A percentile compares a stretch with the other conserved stretches of the same genome.
phyloP scores from a whole-genome alignment of 257 asterid species.

The Nicotiana noctiflora region DNA sequence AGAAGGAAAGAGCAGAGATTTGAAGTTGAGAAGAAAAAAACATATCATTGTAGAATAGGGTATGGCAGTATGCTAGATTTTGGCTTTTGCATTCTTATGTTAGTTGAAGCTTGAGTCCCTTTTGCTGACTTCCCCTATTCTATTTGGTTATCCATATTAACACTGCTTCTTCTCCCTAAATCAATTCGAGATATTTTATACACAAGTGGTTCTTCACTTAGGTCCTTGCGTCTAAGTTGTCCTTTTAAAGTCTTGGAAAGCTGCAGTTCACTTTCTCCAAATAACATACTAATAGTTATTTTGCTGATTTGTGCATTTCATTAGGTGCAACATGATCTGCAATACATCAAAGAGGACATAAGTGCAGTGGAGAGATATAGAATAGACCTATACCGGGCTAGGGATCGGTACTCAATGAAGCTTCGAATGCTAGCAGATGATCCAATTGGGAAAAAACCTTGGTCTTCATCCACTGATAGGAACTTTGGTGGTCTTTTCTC shows the following conservation, averaged over 20 bases:
- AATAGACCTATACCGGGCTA: constrained; percentile 57
- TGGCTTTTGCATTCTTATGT: neutral
- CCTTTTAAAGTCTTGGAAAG: neutral
- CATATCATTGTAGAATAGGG: neutral
- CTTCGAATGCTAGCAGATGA: constrained; percentile 51
- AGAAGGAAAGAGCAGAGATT: neutral
- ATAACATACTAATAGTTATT: neutral
- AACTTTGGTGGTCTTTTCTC: constrained; percentile 32
- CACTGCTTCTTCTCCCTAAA: neutral
- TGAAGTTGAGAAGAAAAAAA: neutral
- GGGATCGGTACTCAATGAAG: constrained; percentile 58
- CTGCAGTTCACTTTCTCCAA: constrained; percentile 5
- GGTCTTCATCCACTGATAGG: constrained; percentile 40
- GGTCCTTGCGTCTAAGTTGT: neutral
- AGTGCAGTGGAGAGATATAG: constrained; percentile 62
- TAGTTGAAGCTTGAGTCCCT: neutral
- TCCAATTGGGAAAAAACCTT: constrained; percentile 36
- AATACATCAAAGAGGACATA: constrained; percentile 57
- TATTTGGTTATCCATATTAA: neutral
- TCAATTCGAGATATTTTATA: neutral
- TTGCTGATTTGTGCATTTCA: constrained; percentile 9
- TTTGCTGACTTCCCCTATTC: neutral
- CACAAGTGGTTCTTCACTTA: constrained; percentile 5
- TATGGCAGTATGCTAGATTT: neutral
- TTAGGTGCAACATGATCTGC: constrained; percentile 63